phyloP scores from a whole-genome alignment of 495 filamentous ascomycete species.

The Hypoxylon lenormandii region DNA sequence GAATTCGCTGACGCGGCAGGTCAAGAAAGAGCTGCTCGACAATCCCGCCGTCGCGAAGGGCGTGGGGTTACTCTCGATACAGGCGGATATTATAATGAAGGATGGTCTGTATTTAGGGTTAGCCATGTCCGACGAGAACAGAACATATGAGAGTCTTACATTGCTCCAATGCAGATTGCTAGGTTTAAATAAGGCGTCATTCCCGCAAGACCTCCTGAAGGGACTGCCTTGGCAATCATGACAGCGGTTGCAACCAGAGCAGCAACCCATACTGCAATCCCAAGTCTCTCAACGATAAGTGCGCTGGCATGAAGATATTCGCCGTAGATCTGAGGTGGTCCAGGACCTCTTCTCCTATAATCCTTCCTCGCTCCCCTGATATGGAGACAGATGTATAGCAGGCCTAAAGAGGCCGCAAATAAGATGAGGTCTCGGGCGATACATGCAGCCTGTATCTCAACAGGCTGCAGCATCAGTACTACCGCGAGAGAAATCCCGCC shows the following conservation, averaged over 20 bases:
- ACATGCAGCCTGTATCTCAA: constrained; percentile 35
- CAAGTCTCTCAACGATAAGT: constrained; percentile 46
- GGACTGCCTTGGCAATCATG: constrained; percentile 35
- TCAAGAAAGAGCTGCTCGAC: constrained; percentile 39
- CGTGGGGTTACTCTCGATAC: constrained; percentile 44
- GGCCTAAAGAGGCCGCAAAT: constrained; percentile 39
- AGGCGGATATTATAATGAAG: constrained; percentile 44
- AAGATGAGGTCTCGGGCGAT: constrained; percentile 46
- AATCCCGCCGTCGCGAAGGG: constrained; percentile 44
- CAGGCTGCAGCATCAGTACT: constrained; percentile 35
- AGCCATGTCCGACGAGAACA: neutral
- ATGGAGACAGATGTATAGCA: constrained; percentile 48
- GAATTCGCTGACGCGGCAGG: constrained; percentile 24
- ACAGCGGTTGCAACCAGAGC: constrained; percentile 44
- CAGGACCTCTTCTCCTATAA: constrained; percentile 24
- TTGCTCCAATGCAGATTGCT: constrained; percentile 42
- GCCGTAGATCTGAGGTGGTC: constrained; percentile 45
- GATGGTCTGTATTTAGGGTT: constrained; percentile 33
- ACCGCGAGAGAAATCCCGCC: constrained; percentile 39
- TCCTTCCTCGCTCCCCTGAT: constrained; percentile 43
- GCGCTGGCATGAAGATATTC: constrained; percentile 49
- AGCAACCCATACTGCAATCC: constrained; percentile 44
- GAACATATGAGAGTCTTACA: constrained; percentile 35
- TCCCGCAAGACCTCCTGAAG: constrained; percentile 23
- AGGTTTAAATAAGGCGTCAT: constrained; percentile 42